Conservation (phyloP, 169 alveolate genomes). For the Plasmodium ovale region DNA sequence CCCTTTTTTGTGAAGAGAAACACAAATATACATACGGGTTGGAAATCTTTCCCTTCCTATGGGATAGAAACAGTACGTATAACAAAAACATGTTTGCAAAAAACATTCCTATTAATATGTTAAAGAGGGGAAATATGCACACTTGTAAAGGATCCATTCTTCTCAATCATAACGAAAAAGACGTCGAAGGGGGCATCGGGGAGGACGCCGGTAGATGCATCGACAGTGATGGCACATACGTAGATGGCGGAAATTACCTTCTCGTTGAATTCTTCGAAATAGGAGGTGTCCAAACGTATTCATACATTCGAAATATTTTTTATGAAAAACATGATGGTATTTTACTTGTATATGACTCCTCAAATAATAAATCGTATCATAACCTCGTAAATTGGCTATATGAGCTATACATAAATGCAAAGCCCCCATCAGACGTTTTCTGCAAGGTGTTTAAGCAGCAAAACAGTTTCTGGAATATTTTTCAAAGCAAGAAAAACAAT, state of each 20-base stretch:
- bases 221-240: neutral
- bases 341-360: conserved; percentile 54
- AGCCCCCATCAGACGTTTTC: conserved; percentile 60
- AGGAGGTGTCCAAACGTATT: conserved; percentile 65
- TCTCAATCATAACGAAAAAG: neutral
- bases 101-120: conserved; percentile 45
- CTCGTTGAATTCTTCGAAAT: conserved; percentile 68
- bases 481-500: neutral
- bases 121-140: neutral
- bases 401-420: conserved; percentile 46
- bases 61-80: conserved; percentile 52
- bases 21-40: conserved; percentile 70
- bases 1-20: conserved; percentile 37
- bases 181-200: neutral
- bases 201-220: neutral
- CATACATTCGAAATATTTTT: conserved; percentile 65
- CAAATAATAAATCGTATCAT: conserved; percentile 70
- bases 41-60: conserved; percentile 49
- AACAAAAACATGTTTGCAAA: conserved; percentile 52
- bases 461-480: conserved; percentile 45
- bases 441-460: conserved; percentile 19
- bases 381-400: conserved; percentile 63
- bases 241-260: neutral
- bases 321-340: conserved; percentile 69
- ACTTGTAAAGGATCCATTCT: no score